Evolutionary conservation across 306 rosid genomes (phyloP).

Genomic region (Cucurbita argyrosperma): DNA sequence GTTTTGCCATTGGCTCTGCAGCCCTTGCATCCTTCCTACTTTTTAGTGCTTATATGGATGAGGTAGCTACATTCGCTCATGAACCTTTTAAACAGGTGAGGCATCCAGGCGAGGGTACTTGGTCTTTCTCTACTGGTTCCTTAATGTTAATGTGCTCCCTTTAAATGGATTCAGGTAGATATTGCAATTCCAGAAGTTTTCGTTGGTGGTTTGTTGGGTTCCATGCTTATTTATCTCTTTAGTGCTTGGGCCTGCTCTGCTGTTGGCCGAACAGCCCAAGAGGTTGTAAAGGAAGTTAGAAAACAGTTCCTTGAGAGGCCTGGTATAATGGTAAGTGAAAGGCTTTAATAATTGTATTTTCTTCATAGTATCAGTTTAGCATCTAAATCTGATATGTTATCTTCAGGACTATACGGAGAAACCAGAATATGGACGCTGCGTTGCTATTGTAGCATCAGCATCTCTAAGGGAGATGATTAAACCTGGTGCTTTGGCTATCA

Average conservation of each 20-base stretch:
- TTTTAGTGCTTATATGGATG: conserved; percentile 99
- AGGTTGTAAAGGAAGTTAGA: conserved; percentile 95
- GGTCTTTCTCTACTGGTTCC: conserved; percentile 3
- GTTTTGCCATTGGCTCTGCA: conserved; percentile 98
- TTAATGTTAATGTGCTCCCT: conserved; percentile 6
- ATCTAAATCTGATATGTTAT: conserved; percentile 7
- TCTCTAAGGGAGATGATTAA: conserved; percentile 91
- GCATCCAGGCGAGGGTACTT: not conserved
- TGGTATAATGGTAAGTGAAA: conserved; percentile 85
- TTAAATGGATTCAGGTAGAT: conserved; percentile 58
- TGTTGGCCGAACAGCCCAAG: conserved; percentile 97
- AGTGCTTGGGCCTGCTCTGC: conserved; percentile 98
- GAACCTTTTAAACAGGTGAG: conserved; percentile 81
- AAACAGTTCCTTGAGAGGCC: conserved; percentile 98
- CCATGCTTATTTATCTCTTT: conserved; percentile 91
- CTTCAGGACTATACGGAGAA: conserved; percentile 80
- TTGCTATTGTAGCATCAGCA: conserved; percentile 94
- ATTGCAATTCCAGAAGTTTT: conserved; percentile 97
- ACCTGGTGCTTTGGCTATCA: conserved; percentile 91
- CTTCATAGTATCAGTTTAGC: not conserved
- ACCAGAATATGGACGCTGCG: conserved; percentile 95
- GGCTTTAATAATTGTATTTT: not conserved
- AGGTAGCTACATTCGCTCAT: conserved; percentile 63
- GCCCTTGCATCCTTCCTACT: conserved; percentile 97
- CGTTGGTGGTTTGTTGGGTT: conserved; percentile 83